Percentiles rank a stretch among this genome's conserved stretches.
These are phyloP conservation scores for Xylaria sp. DNA, from an alignment of 2,329 filamentous ascomycete genomes.

Conservation along the genomic window DNA sequence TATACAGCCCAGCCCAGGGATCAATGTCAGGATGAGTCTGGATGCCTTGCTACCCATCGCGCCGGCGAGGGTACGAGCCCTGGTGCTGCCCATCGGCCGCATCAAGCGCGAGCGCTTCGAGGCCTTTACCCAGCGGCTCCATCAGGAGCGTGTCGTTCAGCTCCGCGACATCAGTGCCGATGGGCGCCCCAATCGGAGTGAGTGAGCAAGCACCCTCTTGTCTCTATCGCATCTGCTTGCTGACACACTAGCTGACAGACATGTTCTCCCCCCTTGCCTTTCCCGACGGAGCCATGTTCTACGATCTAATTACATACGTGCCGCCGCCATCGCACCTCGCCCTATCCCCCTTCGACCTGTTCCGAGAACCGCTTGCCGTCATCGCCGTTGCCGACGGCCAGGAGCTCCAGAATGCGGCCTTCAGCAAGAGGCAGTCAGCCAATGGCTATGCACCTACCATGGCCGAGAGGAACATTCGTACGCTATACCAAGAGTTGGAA, in stretches of 20 bases:
- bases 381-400: slow-evolving; percentile 85
- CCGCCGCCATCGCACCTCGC: slow-evolving; percentile 83
- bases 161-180: slow-evolving; percentile 89
- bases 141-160: slow-evolving; percentile 81
- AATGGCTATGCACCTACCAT: slow-evolving; percentile 61
- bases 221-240: slow-evolving; percentile 4
- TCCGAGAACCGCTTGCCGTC: slow-evolving; percentile 83
- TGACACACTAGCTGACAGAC: slow-evolving; percentile 63
- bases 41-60: slow-evolving; percentile 91
- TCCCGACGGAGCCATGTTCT: slow-evolving; percentile 85
- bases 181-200: slow-evolving; percentile 85
- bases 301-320: slow-evolving; percentile 83
- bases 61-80: slow-evolving; percentile 87
- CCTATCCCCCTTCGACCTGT: slow-evolving; percentile 89
- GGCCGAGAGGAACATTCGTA: slow-evolving; percentile 66
- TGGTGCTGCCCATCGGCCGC: slow-evolving; percentile 86
- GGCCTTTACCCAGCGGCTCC: slow-evolving; percentile 80
- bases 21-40: slow-evolving; percentile 77
- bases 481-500: slow-evolving; percentile 74
- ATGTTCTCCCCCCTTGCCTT: slow-evolving; percentile 95
- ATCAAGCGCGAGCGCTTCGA: slow-evolving; percentile 85
- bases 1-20: slow-evolving; percentile 42
- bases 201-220: slow-evolving; percentile 64
- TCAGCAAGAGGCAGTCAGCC: slow-evolving; percentile 64
- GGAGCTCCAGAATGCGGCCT: slow-evolving; percentile 68